Evolutionary conservation across 352 stramenopile genomes (phyloP), one percentile per base, ranked within the genome.

Genomic region (Phytophthora litchii): DNA sequence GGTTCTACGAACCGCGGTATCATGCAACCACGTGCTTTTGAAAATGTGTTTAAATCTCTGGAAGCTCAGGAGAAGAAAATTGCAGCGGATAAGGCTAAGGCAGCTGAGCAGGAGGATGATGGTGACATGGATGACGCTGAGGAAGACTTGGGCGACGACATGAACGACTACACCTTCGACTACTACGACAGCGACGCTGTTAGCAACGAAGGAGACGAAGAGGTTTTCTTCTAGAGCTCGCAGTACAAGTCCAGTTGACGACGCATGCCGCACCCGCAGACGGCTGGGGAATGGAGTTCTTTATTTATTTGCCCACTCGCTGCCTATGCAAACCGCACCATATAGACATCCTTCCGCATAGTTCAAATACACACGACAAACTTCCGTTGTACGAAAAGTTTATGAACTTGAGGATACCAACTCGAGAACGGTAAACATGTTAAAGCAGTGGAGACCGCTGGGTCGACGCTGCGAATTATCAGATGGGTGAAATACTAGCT

Each of bases 81-180:
- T 32, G 67, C 67, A 37, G 48, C 61, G 4, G 67, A 76, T 41
- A 87, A 87, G 47, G 69, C 63, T 29, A 89, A 85, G 54, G 68
- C 50, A 1, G 61, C 67, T 0, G 67, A 73, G 12, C 54, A 78
- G 23, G 76, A 82, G 11, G 80, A 90, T 27, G 76, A 83, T 9
- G 70, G 69, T n/a, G 70, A 75, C n/a, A 63, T 80, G 52, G 78
- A 88, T 20, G 80, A 90, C n/a, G 70, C 64, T 21, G 80, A 90
- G 3, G 80, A 90, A 38, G 80, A 88, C 47, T 60, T 88, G 60
- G 80, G 80, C 34, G 80, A 90, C 37, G 80, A 90, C 55, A 88
- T 83, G 68, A 90, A 90, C 72, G 80, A 90, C 69, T 90, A 90
- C 70, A 90, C 80, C 36, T 88, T 87, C 50, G 80, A 90, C 52